A percentile compares a stretch with the other conserved stretches of the same genome.
Conservation (phyloP, 2,329 filamentous ascomycete genomes). For the Diaporthe citrichinensis region DNA sequence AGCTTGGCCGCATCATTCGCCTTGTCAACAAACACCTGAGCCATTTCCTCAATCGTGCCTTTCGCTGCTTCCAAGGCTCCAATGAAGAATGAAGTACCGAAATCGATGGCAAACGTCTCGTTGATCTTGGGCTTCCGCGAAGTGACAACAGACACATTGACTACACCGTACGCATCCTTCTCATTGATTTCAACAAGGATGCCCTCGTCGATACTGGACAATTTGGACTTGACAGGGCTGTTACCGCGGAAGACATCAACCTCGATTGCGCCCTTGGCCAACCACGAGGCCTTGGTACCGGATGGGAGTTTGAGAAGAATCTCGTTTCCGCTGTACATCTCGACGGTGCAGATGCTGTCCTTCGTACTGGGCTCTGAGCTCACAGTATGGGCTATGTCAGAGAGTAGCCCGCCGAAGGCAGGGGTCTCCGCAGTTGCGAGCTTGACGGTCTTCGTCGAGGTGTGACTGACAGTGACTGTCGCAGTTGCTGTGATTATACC, state of each 20-base stretch:
- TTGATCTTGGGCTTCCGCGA: slow-evolving; percentile 72
- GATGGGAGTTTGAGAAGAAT: slow-evolving; percentile 68
- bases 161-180: slow-evolving; percentile 69
- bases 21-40: slow-evolving; percentile 58
- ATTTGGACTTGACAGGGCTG: slow-evolving; percentile 62
- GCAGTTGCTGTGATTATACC: slow-evolving; percentile 46
- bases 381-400: slow-evolving; percentile 51
- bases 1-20: slow-evolving; percentile 51
- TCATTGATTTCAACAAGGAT: slow-evolving; percentile 66
- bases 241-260: slow-evolving; percentile 68
- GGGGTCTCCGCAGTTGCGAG: slow-evolving; percentile 46
- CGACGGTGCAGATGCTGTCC: slow-evolving; percentile 60
- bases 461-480: slow-evolving; percentile 55
- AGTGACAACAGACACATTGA: slow-evolving; percentile 71
- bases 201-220: slow-evolving; percentile 63
- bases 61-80: slow-evolving; percentile 61
- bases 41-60: slow-evolving; percentile 55
- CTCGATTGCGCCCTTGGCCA: slow-evolving; percentile 68
- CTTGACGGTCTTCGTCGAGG: slow-evolving; percentile 54
- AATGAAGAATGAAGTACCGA: slow-evolving; percentile 64
- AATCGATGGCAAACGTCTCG: slow-evolving; percentile 73
- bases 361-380: slow-evolving; percentile 47
- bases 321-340: slow-evolving; percentile 62
- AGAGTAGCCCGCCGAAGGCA: slow-evolving; percentile 58
- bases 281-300: slow-evolving; percentile 66